Evolutionary conservation across 208 protist genomes (phyloP).

Genomic region (Trypanosoma cruzi): DNA sequence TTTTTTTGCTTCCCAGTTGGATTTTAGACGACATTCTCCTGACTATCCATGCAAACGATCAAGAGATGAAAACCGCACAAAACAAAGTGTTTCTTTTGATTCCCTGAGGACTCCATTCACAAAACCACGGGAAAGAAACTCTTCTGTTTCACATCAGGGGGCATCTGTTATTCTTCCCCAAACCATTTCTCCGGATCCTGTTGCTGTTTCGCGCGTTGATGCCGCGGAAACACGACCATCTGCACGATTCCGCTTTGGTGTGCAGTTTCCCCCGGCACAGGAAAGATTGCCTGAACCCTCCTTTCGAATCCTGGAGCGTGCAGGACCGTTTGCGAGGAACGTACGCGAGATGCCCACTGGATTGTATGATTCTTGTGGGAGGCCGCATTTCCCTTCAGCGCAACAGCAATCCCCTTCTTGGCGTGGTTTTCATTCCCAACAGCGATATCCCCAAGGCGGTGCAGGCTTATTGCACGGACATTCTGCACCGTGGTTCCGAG

Average conservation of each 20-base stretch:
- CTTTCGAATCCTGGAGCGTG: not conserved
- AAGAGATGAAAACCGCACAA: not conserved
- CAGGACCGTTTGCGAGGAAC: not conserved
- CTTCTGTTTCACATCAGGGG: conserved; percentile 1
- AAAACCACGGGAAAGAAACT: not conserved
- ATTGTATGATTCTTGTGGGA: not conserved
- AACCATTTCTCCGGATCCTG: conserved; percentile 10
- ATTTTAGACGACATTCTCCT: conserved; percentile 2
- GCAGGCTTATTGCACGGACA: not conserved
- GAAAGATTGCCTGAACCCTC: not conserved
- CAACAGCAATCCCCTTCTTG: not conserved
- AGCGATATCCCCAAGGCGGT: not conserved
- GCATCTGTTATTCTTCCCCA: conserved; percentile 8
- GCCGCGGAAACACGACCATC: not conserved
- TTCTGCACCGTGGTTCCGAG: not conserved
- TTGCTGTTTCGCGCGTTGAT: not conserved
- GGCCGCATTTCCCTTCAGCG: not conserved
- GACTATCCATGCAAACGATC: conserved; percentile 1
- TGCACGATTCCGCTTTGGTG: conserved; percentile 22
- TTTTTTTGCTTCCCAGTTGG: conserved; percentile 4
- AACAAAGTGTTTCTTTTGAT: not conserved
- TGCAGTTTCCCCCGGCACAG: conserved; percentile 6
- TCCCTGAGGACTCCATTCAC: not conserved
- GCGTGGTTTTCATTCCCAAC: not conserved
- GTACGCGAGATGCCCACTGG: not conserved